Conservation (phyloP, 352 stramenopile genomes). For the Pythium dissimile region DNA sequence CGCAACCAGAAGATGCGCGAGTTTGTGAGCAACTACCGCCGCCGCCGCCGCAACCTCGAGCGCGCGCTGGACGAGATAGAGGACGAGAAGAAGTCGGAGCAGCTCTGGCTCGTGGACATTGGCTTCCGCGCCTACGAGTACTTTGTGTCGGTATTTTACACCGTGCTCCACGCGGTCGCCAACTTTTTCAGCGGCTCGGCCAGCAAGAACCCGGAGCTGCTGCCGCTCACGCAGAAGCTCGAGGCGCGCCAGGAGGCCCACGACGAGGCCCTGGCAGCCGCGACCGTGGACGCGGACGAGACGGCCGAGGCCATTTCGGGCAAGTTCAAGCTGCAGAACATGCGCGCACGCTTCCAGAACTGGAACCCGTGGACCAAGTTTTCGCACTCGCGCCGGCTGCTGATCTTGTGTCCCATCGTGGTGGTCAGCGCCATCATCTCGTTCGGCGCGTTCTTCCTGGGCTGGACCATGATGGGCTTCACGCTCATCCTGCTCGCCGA, state of each 20-base stretch:
- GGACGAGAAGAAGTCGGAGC: slow-evolving; percentile 77
- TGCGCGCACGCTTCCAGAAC: slow-evolving; percentile 39
- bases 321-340: slow-evolving; percentile 43
- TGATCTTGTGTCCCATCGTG: slow-evolving; percentile 65
- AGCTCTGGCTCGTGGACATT: slow-evolving; percentile 82
- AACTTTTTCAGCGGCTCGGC: slow-evolving; percentile 12
- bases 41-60: slow-evolving; percentile 70
- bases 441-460: slow-evolving; percentile 73
- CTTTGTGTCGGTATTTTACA: slow-evolving; percentile 63
- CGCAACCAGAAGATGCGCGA: slow-evolving; percentile 86
- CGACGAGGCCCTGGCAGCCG: slow-evolving; percentile 11
- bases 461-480: slow-evolving; percentile 81
- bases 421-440: slow-evolving; percentile 81
- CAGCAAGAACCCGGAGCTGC: slow-evolving; percentile 3
- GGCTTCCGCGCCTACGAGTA: slow-evolving; percentile 78
- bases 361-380: slow-evolving; percentile 81
- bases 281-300: slow-evolving; percentile 47
- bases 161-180: slow-evolving; percentile 28
- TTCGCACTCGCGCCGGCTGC: slow-evolving; percentile 57
- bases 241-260: slow-evolving; percentile 23
- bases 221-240: slow-evolving; percentile 23
- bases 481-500: slow-evolving; percentile 74
- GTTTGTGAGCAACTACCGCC: slow-evolving; percentile 86
- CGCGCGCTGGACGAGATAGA: slow-evolving; percentile 68
- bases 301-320: slow-evolving; percentile 57